Percentiles rank a stretch among this genome's conserved stretches.
These are phyloP conservation scores for Solanum peruvianum DNA, from an alignment of 257 asterid genomes.

Conservation along the genomic window DNA sequence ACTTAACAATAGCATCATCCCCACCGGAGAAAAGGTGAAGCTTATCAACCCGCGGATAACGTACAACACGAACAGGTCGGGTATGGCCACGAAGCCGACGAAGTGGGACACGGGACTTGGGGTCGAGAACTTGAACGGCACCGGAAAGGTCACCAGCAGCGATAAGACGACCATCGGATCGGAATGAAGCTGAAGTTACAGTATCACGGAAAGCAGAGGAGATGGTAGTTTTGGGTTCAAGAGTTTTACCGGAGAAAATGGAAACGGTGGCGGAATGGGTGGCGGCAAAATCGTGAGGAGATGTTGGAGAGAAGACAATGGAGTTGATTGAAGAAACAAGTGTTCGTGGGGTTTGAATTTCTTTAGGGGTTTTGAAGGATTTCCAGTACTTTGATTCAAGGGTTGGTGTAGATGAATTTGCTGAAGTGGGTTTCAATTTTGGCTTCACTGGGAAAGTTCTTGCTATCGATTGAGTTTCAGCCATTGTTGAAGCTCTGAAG, in stretches of 20 bases:
- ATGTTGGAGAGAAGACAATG: slow-evolving; percentile 46
- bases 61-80: slow-evolving; percentile 51
- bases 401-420: slow-evolving; percentile 32
- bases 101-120: slow-evolving; percentile 39
- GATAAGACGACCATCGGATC: slow-evolving; percentile 65
- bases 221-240: slow-evolving; percentile 40
- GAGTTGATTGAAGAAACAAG: slow-evolving; percentile 39
- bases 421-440: slow-evolving; percentile 47
- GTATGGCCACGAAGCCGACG: slow-evolving; percentile 67
- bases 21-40: slow-evolving; percentile 79
- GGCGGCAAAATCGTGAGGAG: slow-evolving; percentile 84
- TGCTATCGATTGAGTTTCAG: slow-evolving; percentile 15
- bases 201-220: slow-evolving; percentile 36
- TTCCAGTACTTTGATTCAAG: slow-evolving; percentile 83
- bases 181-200: slow-evolving; percentile 52
- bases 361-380: slow-evolving; percentile 70
- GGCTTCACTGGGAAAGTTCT: slow-evolving; percentile 47
- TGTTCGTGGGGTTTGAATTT: slow-evolving; percentile 31
- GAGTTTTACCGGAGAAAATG: slow-evolving; percentile 44
- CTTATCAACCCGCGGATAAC: slow-evolving; percentile 69
- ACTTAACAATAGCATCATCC: slow-evolving; percentile 84
- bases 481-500: slow-evolving; percentile 22
- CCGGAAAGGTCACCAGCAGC: slow-evolving; percentile 82
- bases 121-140: slow-evolving; percentile 60
- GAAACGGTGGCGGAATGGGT: slow-evolving; percentile 68